These are phyloP conservation scores for Mycosarcoma mackinlayi DNA, from an alignment of 1,284 basidiomycete genomes.

Conservation along the genomic window DNA sequence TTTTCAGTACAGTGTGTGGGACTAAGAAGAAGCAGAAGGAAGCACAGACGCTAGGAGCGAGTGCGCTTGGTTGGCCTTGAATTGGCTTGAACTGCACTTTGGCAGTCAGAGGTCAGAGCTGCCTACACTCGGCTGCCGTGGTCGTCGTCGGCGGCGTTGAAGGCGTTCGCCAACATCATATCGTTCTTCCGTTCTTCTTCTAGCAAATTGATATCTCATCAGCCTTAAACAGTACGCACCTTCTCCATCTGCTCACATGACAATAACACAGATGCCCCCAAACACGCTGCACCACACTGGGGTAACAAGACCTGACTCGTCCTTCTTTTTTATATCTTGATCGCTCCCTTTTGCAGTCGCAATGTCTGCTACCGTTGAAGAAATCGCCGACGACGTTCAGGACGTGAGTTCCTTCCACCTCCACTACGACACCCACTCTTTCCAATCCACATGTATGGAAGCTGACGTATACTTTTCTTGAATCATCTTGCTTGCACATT, in stretches of 20 bases:
- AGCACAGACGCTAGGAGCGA: not conserved
- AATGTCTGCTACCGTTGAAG: constrained; percentile 76
- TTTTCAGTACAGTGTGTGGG: not conserved
- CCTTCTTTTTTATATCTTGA: constrained; percentile 1
- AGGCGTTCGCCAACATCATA: constrained; percentile 1
- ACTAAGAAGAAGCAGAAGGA: not conserved
- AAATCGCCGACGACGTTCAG: constrained; percentile 75
- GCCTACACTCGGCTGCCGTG: not conserved
- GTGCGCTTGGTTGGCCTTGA: not conserved
- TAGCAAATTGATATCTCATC: constrained; percentile 15
- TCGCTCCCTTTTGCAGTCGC: constrained; percentile 8
- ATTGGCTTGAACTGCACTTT: constrained; percentile 16
- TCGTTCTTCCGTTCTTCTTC: constrained; percentile 11
- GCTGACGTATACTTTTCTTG: constrained; percentile 2
- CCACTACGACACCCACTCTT: not conserved
- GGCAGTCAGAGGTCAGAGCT: not conserved
- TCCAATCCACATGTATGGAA: not conserved
- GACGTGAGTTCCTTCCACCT: constrained; percentile 72
- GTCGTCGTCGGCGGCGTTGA: constrained; percentile 18
- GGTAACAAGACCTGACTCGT: constrained; percentile 8
- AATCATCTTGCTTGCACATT: not conserved
- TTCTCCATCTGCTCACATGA: not conserved
- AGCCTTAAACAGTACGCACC: constrained; percentile 26
- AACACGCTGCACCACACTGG: not conserved
- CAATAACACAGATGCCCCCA: not conserved